A percentile compares a stretch with the other conserved stretches of the same genome.
phyloP scores from a whole-genome alignment of 179 eudicot species.

The Camellia oleifera region DNA sequence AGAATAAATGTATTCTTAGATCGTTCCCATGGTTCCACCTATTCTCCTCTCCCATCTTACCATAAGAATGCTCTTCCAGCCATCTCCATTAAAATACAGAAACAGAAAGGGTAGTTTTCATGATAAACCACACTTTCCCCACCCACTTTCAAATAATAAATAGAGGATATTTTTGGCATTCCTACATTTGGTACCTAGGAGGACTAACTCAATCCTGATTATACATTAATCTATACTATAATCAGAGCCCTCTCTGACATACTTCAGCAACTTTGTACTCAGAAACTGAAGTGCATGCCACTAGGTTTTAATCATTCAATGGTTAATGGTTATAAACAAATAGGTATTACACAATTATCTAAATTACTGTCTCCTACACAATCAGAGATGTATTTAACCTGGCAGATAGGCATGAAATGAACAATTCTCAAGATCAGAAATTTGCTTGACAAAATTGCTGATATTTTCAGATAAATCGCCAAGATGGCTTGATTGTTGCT shows the following conservation, averaged over 20 bases:
- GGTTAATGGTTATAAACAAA: background rate
- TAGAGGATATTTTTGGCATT: background rate
- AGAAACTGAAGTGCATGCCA: background rate
- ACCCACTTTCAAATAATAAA: background rate
- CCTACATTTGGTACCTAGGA: background rate
- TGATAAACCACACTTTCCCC: background rate
- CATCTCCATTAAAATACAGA: background rate
- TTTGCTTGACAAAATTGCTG: slow-evolving; percentile 52
- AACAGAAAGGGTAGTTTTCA: background rate
- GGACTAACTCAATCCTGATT: background rate
- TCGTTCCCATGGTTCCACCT: background rate
- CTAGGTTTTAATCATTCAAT: background rate
- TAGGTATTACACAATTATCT: too few relatives aligned
- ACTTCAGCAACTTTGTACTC: background rate
- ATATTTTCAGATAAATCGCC: slow-evolving; percentile 42
- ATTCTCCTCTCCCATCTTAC: background rate
- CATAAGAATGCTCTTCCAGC: background rate
- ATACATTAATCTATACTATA: background rate
- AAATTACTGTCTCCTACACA: background rate
- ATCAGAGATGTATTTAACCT: slow-evolving; percentile 32
- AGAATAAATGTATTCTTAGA: background rate
- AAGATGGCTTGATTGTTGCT: slow-evolving; percentile 56
- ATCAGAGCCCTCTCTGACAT: background rate
- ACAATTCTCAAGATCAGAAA: slow-evolving; percentile 79
- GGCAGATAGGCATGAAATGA: slow-evolving; percentile 58